Base-by-base conservation (phyloP, 345 rosid species). In the Salix viminalis region DNA sequence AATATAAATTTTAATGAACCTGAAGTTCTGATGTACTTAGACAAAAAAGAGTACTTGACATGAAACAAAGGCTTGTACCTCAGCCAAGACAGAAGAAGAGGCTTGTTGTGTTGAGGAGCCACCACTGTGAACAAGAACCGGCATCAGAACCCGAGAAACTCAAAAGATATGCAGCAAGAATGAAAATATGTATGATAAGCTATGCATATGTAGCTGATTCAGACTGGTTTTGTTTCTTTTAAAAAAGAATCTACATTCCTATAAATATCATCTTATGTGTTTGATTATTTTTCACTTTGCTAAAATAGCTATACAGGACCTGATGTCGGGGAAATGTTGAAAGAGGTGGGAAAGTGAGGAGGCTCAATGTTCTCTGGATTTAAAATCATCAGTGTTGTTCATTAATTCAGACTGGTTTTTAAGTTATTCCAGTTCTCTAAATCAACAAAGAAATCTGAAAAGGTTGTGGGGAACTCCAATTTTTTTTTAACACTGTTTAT, bases 81-180 rank as follows among this genome's bases (percentile, higher is more conserved):
- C 94, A 66, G 84, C 70, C 32, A 88, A 82, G 34, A 79, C 75
- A 70, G 96, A 92, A 66, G 96, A 85, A 42, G 92, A 86, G 26
- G 86, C 83, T 58, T 83, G 91, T 75, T 85, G 90, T 65, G 81
- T 65, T 71, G 88, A 77, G 71, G 89, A 79, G 85, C 72, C 79
- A 70, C 76, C 76, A 75, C 91, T 90, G 89, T 71, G 73, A 70
- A 60, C 81, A 44, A 79, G 81, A 82, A 76, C 23, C 15, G 70
- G 73, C 28, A 52, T 34, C 18, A 66, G 39, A 16, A 62, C 46
- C 11, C 23, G 13, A 70, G 4, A 16, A 24, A 30, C 21, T 39
- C 52, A 16, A 37, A 71, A 21, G 65, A 14, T 30, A 30, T 62
- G 18, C 21, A 13, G 10, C 2, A 28, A 11, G 14, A 58, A 58